phyloP scores from a whole-genome alignment of 2,329 filamentous ascomycete species.

The Paecilomyces variotii region DNA sequence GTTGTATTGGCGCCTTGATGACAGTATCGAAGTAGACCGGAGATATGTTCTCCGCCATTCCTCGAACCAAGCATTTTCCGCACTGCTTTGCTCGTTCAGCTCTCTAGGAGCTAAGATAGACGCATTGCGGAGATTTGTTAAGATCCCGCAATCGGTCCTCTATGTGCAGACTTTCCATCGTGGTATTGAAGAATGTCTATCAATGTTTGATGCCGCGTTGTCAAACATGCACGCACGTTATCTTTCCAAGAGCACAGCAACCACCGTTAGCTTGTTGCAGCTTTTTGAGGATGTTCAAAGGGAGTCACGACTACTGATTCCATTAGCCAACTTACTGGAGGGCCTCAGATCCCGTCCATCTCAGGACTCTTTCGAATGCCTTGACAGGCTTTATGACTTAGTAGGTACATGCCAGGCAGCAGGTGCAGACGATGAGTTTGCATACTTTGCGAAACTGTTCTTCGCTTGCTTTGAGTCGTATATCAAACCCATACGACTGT shows the following conservation, averaged over 20 bases:
- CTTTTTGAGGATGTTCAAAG: conserved; percentile 51
- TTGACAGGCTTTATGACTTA: conserved; percentile 69
- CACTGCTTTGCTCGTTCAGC: conserved; percentile 37
- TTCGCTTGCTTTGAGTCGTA: conserved; percentile 78
- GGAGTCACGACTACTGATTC: conserved; percentile 48
- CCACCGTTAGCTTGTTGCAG: conserved; percentile 59
- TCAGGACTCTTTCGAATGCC: conserved; percentile 57
- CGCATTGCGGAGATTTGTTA: conserved; percentile 42
- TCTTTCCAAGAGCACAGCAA: conserved; percentile 45
- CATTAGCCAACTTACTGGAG: conserved; percentile 56
- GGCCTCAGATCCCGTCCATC: conserved; percentile 40
- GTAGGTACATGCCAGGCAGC: conserved; percentile 62
- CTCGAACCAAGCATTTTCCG: conserved; percentile 21
- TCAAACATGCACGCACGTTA: conserved; percentile 54
- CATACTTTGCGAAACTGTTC: conserved; percentile 61
- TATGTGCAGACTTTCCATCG: conserved; percentile 66
- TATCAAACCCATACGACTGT: conserved; percentile 66
- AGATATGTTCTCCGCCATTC: conserved; percentile 28
- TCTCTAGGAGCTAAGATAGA: conserved; percentile 42
- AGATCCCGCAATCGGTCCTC: conserved; percentile 41
- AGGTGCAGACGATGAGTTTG: conserved; percentile 55
- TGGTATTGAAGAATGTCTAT: conserved; percentile 51
- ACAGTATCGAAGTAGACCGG: conserved; percentile 28
- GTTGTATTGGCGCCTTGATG: conserved; percentile 48
- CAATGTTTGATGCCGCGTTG: conserved; percentile 51